Evolutionary conservation across 202 grass and related monocot species (phyloP), one percentile per base, ranked within the genome.

Genomic region (Carex arenaria): DNA sequence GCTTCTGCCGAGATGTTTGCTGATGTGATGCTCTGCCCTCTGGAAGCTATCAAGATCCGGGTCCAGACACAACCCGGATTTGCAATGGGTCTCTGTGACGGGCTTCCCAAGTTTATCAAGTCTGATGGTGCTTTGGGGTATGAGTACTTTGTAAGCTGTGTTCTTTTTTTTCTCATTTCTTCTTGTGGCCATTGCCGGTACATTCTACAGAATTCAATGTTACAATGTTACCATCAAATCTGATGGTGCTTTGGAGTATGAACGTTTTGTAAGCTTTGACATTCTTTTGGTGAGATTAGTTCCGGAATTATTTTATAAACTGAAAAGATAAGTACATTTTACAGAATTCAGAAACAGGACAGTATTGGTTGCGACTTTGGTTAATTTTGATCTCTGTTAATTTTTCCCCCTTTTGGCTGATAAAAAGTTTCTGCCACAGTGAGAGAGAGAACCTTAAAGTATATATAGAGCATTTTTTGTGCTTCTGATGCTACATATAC

Each of bases 1-100:
- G 91, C 91, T 2, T 97, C 87, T 1, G 81, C 94, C 12, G 91
- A 97, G 89, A 80, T 91, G 69, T 80, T 93, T 80, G 94, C 91
- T 61, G 91, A 92, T 67, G 43, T 97, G 13, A 84, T 87, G 7
- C 91, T 97, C 63, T 97, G 94, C 63, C 94, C 94, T 22, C 90
- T 97, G 87, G 94, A 97, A 53, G 94, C 94, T 40, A 82, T 97
- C 30, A 97, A 97, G 84, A 85, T 97, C 83, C 87, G 94, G 9
- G 84, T 97, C 23, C 94, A 97, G 69, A 97, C 94, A 1, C 89
- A 91, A 45, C 89, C 91, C 0, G 91, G 89, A 66, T 97, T 93
- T 52, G 91, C 91, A 63, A 82, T 36, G 40, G 87, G 94, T 77
- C 82, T 97, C 7, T 83, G 57, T 2, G 94, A 97, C 43, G 94